Conservation (phyloP, 164 flowering plant species). For the Magnolia sinica region DNA sequence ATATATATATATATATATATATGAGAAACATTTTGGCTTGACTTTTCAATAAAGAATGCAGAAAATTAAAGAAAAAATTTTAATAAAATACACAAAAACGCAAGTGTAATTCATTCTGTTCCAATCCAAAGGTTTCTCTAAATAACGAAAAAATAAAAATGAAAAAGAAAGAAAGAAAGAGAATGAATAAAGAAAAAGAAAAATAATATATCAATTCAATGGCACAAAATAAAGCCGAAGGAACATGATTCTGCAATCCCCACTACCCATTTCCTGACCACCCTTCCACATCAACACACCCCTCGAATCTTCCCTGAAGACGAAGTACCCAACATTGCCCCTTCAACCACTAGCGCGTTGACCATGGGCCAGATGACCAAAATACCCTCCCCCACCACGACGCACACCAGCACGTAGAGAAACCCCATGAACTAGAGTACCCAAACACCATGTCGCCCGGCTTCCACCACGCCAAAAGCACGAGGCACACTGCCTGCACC, state of each 20-base stretch:
- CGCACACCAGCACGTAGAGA: slow-evolving; percentile 28
- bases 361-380: slow-evolving; percentile 52
- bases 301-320: not conserved
- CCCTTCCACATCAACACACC: not conserved
- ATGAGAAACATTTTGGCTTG: too few species aligned
- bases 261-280: not conserved
- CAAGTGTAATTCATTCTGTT: too few species aligned
- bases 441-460: slow-evolving; percentile 26
- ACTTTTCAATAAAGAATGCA: too few species aligned
- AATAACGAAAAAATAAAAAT: too few species aligned
- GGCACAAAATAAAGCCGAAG: not conserved
- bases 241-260: not conserved
- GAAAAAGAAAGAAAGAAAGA: too few species aligned
- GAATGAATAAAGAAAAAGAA: too few species aligned
- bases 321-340: not conserved
- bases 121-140: too few species aligned
- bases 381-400: slow-evolving; percentile 48
- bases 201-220: not conserved
- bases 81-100: too few species aligned
- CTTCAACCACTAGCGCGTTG: slow-evolving; percentile 46
- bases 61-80: too few species aligned
- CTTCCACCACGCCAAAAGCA: slow-evolving; percentile 34
- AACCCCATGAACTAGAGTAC: slow-evolving; percentile 29
- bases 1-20: too few species aligned
- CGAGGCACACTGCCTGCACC: slow-evolving; percentile 31